Evolutionary conservation across 2,329 filamentous ascomycete species (phyloP), one percentile per base, ranked within the genome.

Genomic region (Sporothrix dimorphospora): DNA sequence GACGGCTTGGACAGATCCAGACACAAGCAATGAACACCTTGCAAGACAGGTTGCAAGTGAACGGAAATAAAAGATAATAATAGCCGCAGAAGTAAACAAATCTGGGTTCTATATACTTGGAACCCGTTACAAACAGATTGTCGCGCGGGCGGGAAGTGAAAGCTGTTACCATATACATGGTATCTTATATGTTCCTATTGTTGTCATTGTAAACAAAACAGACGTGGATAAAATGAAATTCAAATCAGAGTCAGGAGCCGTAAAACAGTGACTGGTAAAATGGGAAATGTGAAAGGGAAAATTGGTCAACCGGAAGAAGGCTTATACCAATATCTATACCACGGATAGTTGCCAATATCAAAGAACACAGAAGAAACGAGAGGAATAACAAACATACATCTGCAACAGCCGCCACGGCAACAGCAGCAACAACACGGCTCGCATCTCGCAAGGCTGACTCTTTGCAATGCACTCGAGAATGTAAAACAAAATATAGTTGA

Each of bases 51-150:
- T 24, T 69, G 14, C 30, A 55, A n/a, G 5, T 38, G 3, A 24
- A 49, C 1, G 12, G 11, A 9, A 7, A 30, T 4, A 49, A 59
- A 40, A 27, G 6, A n/a, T 6, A n/a, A 27, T 1, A 27, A 27
- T n/a, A 30, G 14, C 14, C n/a, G 51, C 42, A 24, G 19, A 21
- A 34, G 19, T 4, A 66, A 66, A 45, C 42, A 55, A 57, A 45
- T 16, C 21, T 11, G 34, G 12, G 9, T 42, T 21, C 49, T 55
- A 30, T 67, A 71, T 70, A 70, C 49, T 59, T 57, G 70, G 59
- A 55, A 47, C 59, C 69, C 38, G 70, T 71, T 59, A 57, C 70
- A 66, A 59, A 67, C 61, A 71, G 24, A 53, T 71, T 67, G 59
- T 21, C 70, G 14, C 16, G 42, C 53, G 53, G 69, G 9, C 34